Evolutionary conservation across 768 basidiomycete species (phyloP), one percentile per base, ranked within the genome.

Genomic region (Plicaturopsis crispa): DNA sequence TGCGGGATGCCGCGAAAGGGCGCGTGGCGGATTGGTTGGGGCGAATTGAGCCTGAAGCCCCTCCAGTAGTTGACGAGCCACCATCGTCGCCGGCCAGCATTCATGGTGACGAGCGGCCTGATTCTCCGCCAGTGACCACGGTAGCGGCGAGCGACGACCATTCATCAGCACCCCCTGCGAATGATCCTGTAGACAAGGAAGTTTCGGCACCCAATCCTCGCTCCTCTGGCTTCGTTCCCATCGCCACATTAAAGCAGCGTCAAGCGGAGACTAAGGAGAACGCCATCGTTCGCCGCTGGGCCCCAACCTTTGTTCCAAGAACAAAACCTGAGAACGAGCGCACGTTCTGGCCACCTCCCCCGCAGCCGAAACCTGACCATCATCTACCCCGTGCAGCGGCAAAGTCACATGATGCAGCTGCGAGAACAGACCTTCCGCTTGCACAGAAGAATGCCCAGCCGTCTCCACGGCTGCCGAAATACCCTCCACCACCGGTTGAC

Each of bases 21-120:
- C 63, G 82, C 17, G 78, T 89, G n/a, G 69, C 84, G 6, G 83
- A 79, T 6, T 89, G 85, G 85, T 48, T 89, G 42, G 84, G 80
- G 20, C 67, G 61, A 6, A 75, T 87, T 34, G 79, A 80, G 36
- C 65, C 72, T 4, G 72, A 70, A 30, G 64, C 60, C 4, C 75
- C 77, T 2, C 74, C 73, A 5, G 70, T 70, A 36, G 58, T 69
- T 39, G 71, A 79, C 23, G 54, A 62, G 11, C 52, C 59, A 18
- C 34, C 41, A 36, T 35, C 2, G 67, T 62, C 41, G 60, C 65
- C 11, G 46, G 42, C 24, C 13, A 46, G 6, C 24, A 42, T 36
- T 38, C 37, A 24, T 31, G 34, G 41, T 21, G 30, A 36, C 26
- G 26, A 36, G 19, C 18, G 37, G 26, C 34, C 41, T 6, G 2